Base-by-base conservation (phyloP, 2,329 filamentous ascomycete genomes). In the Apiospora aurea region DNA sequence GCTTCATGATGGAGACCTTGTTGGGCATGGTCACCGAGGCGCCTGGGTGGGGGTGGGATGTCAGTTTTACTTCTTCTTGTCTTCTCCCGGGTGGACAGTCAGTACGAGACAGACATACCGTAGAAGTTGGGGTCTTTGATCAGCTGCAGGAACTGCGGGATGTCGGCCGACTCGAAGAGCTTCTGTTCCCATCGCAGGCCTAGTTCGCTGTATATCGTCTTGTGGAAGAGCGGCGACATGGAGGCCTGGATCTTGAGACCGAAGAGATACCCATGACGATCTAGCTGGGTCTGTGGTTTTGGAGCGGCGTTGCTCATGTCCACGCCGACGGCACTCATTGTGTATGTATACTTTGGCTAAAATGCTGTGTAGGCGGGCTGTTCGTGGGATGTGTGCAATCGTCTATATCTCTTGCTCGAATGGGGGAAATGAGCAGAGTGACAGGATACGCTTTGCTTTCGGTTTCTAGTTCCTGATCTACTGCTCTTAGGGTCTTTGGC, bases 21-120 rank as follows among this genome's bases (percentile, higher is more conserved):
- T 94, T 91, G 0, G 94, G 94, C 93, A 96, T 96, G 26, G 93
- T 96, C 49, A 96, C 90, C 4, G 92, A 90, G 29, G 91, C 89
- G 71, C 92, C 91, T 88, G 72, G 26, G 14, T 4, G 21, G 26
- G 14, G 1, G 21, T 8, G 7, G 13, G 1, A 21, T 14, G 29
- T 61, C 18, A 38, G 29, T 21, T 34, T 5, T 11, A 8, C 18
- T 16, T 61, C 26, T n/a, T 3, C 3, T 13, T 4, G n/a, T 21
- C 26, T 29, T 29, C 26, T 29, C 26, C 3, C 3, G 26, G 26
- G 26, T 29, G 26, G 26, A 3, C 26, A 29, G 26, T n/a, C 26
- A 29, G 26, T 3, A 29, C 26, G 26, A 24, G 11, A 74, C 83
- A 24, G 11, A 74, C 83, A 57, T 82, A 87, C 90, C 91, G 77